Base-by-base conservation (phyloP, 2,329 filamentous ascomycete genomes). In the Clathrospora elynae region DNA sequence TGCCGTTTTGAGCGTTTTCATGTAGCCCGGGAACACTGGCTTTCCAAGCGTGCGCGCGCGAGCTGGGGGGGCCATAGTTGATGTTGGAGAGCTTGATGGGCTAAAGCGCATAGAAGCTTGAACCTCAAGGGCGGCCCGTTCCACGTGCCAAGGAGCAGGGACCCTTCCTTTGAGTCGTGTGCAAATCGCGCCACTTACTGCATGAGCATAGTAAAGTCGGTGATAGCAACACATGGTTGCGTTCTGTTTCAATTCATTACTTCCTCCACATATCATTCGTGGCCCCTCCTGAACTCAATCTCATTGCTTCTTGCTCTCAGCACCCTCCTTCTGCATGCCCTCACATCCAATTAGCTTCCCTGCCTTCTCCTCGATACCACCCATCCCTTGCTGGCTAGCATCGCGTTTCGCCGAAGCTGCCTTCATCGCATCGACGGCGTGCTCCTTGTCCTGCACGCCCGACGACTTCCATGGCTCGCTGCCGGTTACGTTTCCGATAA, bases 1-100 rank as follows among this genome's bases (percentile, higher is more conserved):
- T 57, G 88, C 84, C 14, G 84, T 86, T 66, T 87, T 87, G 30
- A 88, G 76, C 20, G 76, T 78, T 14, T 78, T 76, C 68, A 95
- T 90, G 49, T 85, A 78, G 24, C 73, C 68, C 2, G 84, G 74
- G 62, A 95, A 89, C 40, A 80, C 78, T 35, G 89, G 83, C 66
- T 88, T 90, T 16, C 83, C 71, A n/a, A 87, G 70, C 51, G 78
- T 78, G 41, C 81, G 78, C 41, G 82, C 73, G 42, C 72, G 72
- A 11, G 72, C 61, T 63, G 78, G 48, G 12, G 66, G 66, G 29
- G 67, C 61, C 67, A 70, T 70, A 16, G 13, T 35, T 22, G 12
- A n/a, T n/a, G n/a, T n/a, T n/a, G n/a, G n/a, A n/a, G n/a, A 23
- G 20, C 20, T 6, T 23, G 20, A 6, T 23, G 10, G 10, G 20